Percentiles rank a stretch among this genome's conserved stretches.
Conservation (phyloP, 1,139 yeast genomes). For the Geotrichum histeridarum region DNA sequence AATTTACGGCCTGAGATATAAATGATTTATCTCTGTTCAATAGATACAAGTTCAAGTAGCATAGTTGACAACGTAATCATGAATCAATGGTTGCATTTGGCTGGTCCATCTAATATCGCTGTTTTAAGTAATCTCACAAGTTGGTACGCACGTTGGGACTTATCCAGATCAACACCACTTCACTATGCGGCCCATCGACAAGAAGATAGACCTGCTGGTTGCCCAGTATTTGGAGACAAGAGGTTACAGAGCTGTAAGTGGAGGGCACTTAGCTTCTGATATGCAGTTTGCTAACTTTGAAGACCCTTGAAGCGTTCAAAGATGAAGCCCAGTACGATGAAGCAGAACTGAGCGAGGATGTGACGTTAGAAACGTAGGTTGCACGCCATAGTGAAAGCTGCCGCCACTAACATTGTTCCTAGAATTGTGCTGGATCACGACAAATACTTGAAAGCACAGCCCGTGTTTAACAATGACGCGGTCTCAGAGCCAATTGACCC, state of each 20-base stretch:
- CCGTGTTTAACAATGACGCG: slow-evolving; percentile 12
- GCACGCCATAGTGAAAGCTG: too few species aligned
- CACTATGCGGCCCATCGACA: background rate
- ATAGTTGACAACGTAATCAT: too few species aligned
- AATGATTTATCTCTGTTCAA: too few species aligned
- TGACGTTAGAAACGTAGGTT: slow-evolving; percentile 10
- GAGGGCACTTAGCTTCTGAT: background rate
- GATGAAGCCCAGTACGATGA: slow-evolving; percentile 5
- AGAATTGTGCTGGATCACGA: slow-evolving; percentile 18
- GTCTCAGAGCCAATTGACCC: slow-evolving; percentile 7
- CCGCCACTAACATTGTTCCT: background rate
- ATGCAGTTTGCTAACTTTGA: background rate
- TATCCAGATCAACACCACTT: background rate
- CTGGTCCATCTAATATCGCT: background rate
- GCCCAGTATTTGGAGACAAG: slow-evolving; percentile 15
- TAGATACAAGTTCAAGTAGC: background rate
- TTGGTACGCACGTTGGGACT: background rate
- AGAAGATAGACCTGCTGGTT: slow-evolving; percentile 15
- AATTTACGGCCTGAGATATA: too few species aligned
- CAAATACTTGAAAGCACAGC: slow-evolving; percentile 12
- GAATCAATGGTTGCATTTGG: too few species aligned
- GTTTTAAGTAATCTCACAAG: too few species aligned
- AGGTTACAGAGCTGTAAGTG: slow-evolving; percentile 14
- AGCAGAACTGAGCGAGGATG: background rate
- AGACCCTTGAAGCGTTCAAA: slow-evolving; percentile 15